Evolutionary conservation across 352 stramenopile genomes (phyloP).

Genomic region (Halophytophthora polymorphica): DNA sequence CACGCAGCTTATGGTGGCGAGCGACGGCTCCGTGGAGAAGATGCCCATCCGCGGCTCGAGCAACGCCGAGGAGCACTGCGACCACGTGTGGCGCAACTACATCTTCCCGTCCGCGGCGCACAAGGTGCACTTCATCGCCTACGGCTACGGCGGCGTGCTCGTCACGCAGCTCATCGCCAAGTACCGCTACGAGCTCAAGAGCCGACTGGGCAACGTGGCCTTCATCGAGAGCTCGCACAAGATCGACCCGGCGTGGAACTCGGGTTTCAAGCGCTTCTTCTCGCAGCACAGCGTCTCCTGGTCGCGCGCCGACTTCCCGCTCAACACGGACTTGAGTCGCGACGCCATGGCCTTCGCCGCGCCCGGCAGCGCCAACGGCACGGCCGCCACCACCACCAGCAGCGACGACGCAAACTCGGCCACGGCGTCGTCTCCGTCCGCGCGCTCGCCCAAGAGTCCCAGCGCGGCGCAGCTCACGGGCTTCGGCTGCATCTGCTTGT

Average conservation of each 20-base stretch:
- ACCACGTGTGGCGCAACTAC: slow-evolving; percentile 88
- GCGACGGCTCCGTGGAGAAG: slow-evolving; percentile 59
- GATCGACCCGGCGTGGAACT: slow-evolving; percentile 65
- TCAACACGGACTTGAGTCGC: slow-evolving; percentile 59
- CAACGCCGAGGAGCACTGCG: slow-evolving; percentile 84
- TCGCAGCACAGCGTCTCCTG: slow-evolving; percentile 80
- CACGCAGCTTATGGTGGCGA: slow-evolving; percentile 70
- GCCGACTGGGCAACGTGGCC: slow-evolving; percentile 78
- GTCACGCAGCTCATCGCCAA: slow-evolving; percentile 83
- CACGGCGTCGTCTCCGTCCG: slow-evolving; percentile 21
- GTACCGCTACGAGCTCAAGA: slow-evolving; percentile 73
- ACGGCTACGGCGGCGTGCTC: slow-evolving; percentile 77
- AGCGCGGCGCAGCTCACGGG: slow-evolving; percentile 33
- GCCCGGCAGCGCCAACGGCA: slow-evolving; percentile 11
- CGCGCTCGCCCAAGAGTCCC: slow-evolving; percentile 25
- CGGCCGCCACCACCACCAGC: slow-evolving; percentile 13
- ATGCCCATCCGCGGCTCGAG: slow-evolving; percentile 79
- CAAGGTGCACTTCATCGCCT: slow-evolving; percentile 89
- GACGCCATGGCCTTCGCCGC: slow-evolving; percentile 21
- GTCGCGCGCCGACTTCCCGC: slow-evolving; percentile 57
- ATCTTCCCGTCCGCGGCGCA: slow-evolving; percentile 74
- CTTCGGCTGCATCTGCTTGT: slow-evolving; percentile 78
- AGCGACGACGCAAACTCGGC: slow-evolving; percentile 19
- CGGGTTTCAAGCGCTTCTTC: slow-evolving; percentile 77
- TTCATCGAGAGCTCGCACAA: slow-evolving; percentile 89